Evolutionary conservation across 495 filamentous ascomycete species (phyloP).

Genomic region (Penicillium canariense): DNA sequence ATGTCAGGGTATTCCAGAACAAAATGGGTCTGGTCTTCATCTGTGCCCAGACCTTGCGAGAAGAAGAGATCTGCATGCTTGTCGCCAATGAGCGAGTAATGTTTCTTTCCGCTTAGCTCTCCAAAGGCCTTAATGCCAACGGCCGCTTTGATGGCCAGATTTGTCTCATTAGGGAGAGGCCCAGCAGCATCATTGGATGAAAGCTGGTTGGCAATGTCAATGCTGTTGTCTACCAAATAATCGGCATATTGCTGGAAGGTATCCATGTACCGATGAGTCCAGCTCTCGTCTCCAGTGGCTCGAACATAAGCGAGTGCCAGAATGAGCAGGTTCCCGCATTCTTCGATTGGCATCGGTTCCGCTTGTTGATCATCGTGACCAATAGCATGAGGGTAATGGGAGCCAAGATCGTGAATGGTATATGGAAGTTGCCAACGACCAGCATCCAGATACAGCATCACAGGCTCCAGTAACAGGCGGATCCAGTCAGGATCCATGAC

Average conservation of each 20-base stretch:
- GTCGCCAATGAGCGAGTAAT: slow-evolving; percentile 42
- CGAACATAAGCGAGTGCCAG: slow-evolving; percentile 42
- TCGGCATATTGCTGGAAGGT: slow-evolving; percentile 48
- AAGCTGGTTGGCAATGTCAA: slow-evolving; percentile 49
- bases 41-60: slow-evolving; percentile 34
- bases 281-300: slow-evolving; percentile 41
- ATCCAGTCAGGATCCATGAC: slow-evolving; percentile 49
- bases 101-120: slow-evolving; percentile 31
- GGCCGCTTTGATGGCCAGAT: slow-evolving; percentile 56
- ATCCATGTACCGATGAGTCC: slow-evolving; percentile 31
- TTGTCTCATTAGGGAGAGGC: slow-evolving; percentile 51
- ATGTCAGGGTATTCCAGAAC: slow-evolving; percentile 39
- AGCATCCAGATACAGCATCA: slow-evolving; percentile 47
- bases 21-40: slow-evolving; percentile 43
- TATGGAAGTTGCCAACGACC: slow-evolving; percentile 43
- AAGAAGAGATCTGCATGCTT: slow-evolving; percentile 42
- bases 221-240: slow-evolving; percentile 49
- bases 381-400: slow-evolving; percentile 47
- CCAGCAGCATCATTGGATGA: slow-evolving; percentile 56
- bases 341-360: slow-evolving; percentile 50
- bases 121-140: slow-evolving; percentile 53
- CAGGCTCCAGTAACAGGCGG: slow-evolving; percentile 47
- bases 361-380: slow-evolving; percentile 46
- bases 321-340: slow-evolving; percentile 46
- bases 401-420: slow-evolving; percentile 47